phyloP scores from a whole-genome alignment of 768 basidiomycete species.

The Termitomyces sp. region DNA sequence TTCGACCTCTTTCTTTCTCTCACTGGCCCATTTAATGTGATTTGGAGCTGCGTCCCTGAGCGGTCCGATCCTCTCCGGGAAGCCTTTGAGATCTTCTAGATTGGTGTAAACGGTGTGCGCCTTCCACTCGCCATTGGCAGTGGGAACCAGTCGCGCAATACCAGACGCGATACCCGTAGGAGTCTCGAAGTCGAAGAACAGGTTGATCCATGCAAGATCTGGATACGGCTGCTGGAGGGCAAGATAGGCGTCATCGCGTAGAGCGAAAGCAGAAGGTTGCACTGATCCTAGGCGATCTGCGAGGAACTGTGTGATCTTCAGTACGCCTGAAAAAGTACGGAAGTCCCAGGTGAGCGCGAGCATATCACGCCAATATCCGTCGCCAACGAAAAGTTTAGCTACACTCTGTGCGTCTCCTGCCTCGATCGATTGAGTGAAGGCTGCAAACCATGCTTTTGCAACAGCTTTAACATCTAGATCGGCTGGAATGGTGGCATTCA shows the following conservation, averaged over 20 bases:
- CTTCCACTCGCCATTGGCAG: conserved; percentile 43
- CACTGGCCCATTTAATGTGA: conserved; percentile 52
- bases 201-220: conserved; percentile 53
- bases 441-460: conserved; percentile 23
- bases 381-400: conserved; percentile 16
- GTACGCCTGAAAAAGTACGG: conserved; percentile 17
- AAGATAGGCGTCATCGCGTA: conserved; percentile 25
- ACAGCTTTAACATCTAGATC: conserved; percentile 17
- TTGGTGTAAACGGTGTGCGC: conserved; percentile 57
- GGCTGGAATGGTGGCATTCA: conserved; percentile 16
- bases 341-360: too few species aligned
- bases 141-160: conserved; percentile 50
- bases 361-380: conserved; percentile 18
- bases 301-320: conserved; percentile 14
- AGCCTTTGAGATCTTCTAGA: conserved; percentile 48
- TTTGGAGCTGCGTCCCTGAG: conserved; percentile 36
- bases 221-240: conserved; percentile 37
- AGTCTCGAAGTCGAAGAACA: conserved; percentile 54
- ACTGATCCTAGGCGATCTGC: conserved; percentile 11
- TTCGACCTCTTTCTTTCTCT: conserved; percentile 34
- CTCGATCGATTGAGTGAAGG: conserved; percentile 15
- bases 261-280: conserved; percentile 23
- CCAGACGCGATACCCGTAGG: conserved; percentile 45
- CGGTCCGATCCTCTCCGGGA: conserved; percentile 45
- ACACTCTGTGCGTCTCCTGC: conserved; percentile 13